These are phyloP conservation scores for Aspergillus pseudoviridinutans DNA, from an alignment of 2,329 filamentous ascomycete genomes.

Conservation along the genomic window DNA sequence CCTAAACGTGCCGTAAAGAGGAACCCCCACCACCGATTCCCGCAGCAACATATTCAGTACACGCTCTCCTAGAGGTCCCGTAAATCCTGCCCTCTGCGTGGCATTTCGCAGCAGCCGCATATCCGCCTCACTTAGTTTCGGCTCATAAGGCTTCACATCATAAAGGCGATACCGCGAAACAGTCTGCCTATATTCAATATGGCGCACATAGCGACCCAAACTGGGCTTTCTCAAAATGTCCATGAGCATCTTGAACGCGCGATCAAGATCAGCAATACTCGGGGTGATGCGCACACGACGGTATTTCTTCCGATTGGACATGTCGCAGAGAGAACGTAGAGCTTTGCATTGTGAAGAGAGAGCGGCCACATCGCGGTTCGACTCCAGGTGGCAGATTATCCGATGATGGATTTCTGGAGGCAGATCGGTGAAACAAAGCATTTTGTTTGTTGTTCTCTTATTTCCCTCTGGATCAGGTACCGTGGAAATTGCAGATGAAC, in stretches of 20 bases:
- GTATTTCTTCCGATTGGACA: constrained; percentile 10
- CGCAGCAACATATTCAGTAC: constrained; percentile 20
- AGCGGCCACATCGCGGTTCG: constrained; percentile 11
- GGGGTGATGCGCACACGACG: constrained; percentile 7
- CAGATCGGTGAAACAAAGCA: neutral
- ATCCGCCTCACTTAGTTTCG: no score
- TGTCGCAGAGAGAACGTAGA: constrained; percentile 12
- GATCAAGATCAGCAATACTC: constrained; percentile 2
- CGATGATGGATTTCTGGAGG: constrained; percentile 2
- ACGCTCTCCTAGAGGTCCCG: neutral
- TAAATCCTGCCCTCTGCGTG: constrained; percentile 11
- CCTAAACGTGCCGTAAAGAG: no score
- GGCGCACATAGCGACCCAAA: constrained; percentile 16
- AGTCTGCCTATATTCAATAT: constrained; percentile 8
- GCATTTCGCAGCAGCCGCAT: constrained; percentile 7
- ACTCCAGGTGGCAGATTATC: constrained; percentile 10
- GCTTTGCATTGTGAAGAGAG: constrained; percentile 10
- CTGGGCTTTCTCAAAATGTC: constrained; percentile 15
- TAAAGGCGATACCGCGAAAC: no score
- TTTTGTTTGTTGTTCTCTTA: neutral
- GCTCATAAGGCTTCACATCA: no score
- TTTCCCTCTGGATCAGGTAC: no score
- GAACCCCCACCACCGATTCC: neutral
- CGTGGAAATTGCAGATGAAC: neutral
- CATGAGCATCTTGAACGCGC: constrained; percentile 14